These are phyloP conservation scores for Dovyalis caffra DNA, from an alignment of 345 rosid genomes.

Conservation along the genomic window DNA sequence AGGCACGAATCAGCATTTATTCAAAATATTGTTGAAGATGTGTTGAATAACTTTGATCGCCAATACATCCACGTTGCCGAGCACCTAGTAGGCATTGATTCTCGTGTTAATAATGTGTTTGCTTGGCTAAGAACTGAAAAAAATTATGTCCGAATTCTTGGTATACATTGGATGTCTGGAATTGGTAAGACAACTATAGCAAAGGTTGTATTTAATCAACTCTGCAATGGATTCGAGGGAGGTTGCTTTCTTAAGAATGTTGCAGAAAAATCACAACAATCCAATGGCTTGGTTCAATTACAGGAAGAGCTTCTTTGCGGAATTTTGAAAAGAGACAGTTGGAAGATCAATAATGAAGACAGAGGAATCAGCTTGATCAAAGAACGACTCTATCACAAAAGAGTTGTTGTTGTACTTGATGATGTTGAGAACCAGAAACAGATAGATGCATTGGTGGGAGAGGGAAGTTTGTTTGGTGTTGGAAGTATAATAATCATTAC, in stretches of 20 bases:
- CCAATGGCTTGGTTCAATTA: not conserved
- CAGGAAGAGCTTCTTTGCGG: constrained; percentile 2
- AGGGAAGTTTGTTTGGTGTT: not conserved
- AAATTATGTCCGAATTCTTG: not conserved
- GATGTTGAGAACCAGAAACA: constrained; percentile 11
- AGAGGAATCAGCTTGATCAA: not conserved
- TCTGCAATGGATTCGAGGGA: not conserved
- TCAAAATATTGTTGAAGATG: constrained; percentile 24
- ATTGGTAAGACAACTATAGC: not conserved
- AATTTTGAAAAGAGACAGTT: not conserved
- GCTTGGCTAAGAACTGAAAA: not conserved
- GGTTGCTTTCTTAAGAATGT: not conserved
- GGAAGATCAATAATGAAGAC: not conserved
- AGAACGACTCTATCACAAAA: not conserved
- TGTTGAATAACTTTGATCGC: constrained; percentile 27
- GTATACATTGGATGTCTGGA: not conserved
- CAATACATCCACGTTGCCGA: not conserved
- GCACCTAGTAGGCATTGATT: not conserved
- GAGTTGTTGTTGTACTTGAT: constrained; percentile 18
- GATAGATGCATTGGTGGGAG: constrained; percentile 5
- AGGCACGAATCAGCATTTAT: constrained; percentile 34
- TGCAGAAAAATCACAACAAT: not conserved
- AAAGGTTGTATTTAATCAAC: not conserved
- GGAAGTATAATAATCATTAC: constrained; percentile 16
- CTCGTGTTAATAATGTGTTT: constrained; percentile 4